phyloP scores from a whole-genome alignment of 2,329 filamentous ascomycete genomes.

The Paraconiothyrium brasiliense region DNA sequence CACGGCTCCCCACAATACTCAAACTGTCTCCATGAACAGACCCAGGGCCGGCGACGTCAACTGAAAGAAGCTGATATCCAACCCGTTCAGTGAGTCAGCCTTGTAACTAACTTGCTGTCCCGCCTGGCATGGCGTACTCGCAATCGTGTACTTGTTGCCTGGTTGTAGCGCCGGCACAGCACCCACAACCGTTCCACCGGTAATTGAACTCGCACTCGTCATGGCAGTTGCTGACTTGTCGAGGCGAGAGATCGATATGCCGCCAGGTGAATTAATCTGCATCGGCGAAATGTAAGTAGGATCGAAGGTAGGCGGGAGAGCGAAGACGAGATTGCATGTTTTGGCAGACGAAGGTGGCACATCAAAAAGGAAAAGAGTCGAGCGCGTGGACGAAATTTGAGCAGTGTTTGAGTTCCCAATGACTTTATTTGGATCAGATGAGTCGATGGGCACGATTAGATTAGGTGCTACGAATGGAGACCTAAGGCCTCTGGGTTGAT shows the following conservation, averaged over 20 bases:
- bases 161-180: slow-evolving; percentile 22
- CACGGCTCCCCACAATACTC: neutral
- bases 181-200: slow-evolving; percentile 23
- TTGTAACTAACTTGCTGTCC: slow-evolving; percentile 36
- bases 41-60: slow-evolving; percentile 33
- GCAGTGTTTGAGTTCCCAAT: slow-evolving; percentile 54
- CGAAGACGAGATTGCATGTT: slow-evolving; percentile 60
- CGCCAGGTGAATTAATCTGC: slow-evolving; percentile 42
- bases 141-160: slow-evolving; percentile 33
- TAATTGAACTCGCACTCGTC: slow-evolving; percentile 22
- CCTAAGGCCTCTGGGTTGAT: slow-evolving; percentile 39
- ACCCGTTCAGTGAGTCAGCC: slow-evolving; percentile 31
- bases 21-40: slow-evolving; percentile 31
- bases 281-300: slow-evolving; percentile 47
- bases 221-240: slow-evolving; percentile 16
- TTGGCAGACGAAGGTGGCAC: slow-evolving; percentile 52
- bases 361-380: slow-evolving; percentile 59
- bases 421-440: slow-evolving; percentile 47
- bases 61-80: slow-evolving; percentile 42
- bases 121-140: slow-evolving; percentile 35
- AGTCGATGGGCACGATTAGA: slow-evolving; percentile 50
- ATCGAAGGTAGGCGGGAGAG: slow-evolving; percentile 53
- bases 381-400: slow-evolving; percentile 50
- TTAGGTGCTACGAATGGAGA: slow-evolving; percentile 50
- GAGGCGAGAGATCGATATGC: slow-evolving; percentile 43